A percentile compares a stretch with the other conserved stretches of the same genome.
These are phyloP conservation scores for Daldinia bambusicola DNA, from an alignment of 495 filamentous ascomycete species.

Conservation along the genomic window DNA sequence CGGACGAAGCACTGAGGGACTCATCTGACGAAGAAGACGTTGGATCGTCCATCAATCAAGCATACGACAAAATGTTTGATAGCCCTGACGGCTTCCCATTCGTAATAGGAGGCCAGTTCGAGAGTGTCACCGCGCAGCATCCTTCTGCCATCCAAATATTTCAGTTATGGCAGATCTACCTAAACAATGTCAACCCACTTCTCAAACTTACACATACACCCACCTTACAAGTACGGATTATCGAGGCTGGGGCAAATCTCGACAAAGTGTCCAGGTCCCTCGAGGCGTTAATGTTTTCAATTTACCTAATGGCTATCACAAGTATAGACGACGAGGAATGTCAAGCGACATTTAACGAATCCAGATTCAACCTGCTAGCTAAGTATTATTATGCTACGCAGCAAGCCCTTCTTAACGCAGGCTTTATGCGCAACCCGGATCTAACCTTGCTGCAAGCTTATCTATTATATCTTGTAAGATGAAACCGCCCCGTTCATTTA, in stretches of 20 bases:
- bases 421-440: constrained; percentile 65
- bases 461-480: constrained; percentile 64
- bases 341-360: constrained; percentile 59
- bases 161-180: constrained; percentile 76
- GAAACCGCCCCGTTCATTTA: constrained; percentile 6
- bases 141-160: constrained; percentile 75
- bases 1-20: constrained; percentile 58
- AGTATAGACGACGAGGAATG: constrained; percentile 64
- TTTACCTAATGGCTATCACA: constrained; percentile 64
- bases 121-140: constrained; percentile 66
- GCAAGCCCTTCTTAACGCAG: constrained; percentile 66
- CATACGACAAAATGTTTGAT: constrained; percentile 64
- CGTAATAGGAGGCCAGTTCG: constrained; percentile 60
- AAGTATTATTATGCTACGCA: constrained; percentile 63
- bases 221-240: constrained; percentile 65
- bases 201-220: constrained; percentile 74
- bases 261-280: constrained; percentile 59
- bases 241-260: constrained; percentile 60
- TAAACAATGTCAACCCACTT: constrained; percentile 76
- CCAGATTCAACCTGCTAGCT: constrained; percentile 53
- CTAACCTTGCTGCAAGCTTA: constrained; percentile 65
- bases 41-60: constrained; percentile 62
- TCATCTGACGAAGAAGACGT: constrained; percentile 72
- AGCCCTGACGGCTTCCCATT: constrained; percentile 68
- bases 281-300: constrained; percentile 67